Evolutionary conservation across 257 asterid species (phyloP).

Genomic region (Scutellaria barbata): DNA sequence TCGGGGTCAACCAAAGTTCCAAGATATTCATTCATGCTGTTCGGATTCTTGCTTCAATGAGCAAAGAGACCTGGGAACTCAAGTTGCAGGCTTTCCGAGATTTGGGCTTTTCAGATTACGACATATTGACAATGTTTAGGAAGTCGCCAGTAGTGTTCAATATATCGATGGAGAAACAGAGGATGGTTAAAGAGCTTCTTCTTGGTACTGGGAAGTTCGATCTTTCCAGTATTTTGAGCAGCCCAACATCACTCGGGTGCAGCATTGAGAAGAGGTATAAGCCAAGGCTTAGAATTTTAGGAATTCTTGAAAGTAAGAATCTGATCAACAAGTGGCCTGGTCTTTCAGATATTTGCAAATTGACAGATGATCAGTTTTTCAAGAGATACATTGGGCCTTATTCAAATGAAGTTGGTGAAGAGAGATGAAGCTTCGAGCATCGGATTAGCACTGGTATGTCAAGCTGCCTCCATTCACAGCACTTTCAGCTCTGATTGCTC

Average conservation of each 20-base stretch:
- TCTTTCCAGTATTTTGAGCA: not conserved
- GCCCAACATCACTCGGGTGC: conserved; percentile 30
- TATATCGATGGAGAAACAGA: conserved; percentile 33
- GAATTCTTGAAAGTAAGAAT: not conserved
- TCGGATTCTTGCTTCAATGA: conserved; percentile 18
- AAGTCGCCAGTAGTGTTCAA: conserved; percentile 28
- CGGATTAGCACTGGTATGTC: no score
- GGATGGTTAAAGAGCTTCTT: conserved; percentile 25
- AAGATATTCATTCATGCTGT: conserved; percentile 28
- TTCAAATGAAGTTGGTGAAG: not conserved
- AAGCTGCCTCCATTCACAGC: no score
- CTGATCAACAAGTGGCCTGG: conserved; percentile 4
- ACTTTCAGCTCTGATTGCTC: no score
- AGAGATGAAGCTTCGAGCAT: no score
- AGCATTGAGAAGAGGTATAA: conserved; percentile 41
- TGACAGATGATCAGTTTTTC: conserved; percentile 17
- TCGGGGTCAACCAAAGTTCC: conserved; percentile 38
- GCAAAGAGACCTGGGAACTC: conserved; percentile 30
- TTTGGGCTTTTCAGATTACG: conserved; percentile 41
- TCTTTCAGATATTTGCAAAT: not conserved
- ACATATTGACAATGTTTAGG: conserved; percentile 28
- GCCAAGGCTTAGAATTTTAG: conserved; percentile 29
- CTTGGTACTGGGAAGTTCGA: conserved; percentile 29
- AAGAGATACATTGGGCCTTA: conserved; percentile 26
- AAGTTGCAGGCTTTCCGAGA: conserved; percentile 38